Base-by-base conservation (phyloP, 768 basidiomycete species). In the Collybia sp. region DNA sequence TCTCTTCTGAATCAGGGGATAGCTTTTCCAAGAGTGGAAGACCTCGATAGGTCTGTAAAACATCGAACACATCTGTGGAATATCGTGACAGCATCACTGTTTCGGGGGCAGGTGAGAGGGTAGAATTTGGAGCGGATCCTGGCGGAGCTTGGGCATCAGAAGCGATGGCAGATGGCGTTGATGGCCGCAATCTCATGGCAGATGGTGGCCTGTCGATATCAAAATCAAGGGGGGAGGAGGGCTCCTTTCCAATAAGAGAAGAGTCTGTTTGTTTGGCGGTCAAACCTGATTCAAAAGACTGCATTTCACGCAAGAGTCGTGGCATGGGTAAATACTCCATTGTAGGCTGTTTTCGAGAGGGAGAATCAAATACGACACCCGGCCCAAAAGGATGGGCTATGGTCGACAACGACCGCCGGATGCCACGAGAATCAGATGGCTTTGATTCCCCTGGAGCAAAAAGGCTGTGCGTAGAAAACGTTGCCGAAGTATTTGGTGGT, bases 241-340 rank as follows among this genome's bases (percentile, higher is more conserved):
- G n/a, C 35, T 58, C 54, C 33, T 43, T 47, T 12, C 44, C 44
- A 25, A 53, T 43, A 17, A 50, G 42, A 1, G 58, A 51, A 19
- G 38, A 38, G 33, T 73, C 73, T 31, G 57, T 59, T 40, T 85
- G 85, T 17, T 81, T 76, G 0, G 86, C 88, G 0, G 90, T 93
- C 32, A 86, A 61, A 1, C 82, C 82, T 3, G 88, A 91, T 53
- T 93, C 90, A 57, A 92, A 93, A 0, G 86, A 88, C 53, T 91
- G 88, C 83, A 91, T 87, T 59, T 84, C 85, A 17, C 88, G 83
- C n/a, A 93, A 60, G 36, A 72, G 69, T 3, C 77, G 80, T 1
- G 80, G 73, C 1, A 75, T 54, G 3, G 71, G 68, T 3, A 79
- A 59, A 40, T 65, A 69, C 13, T 77, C 62, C 1, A 68, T 43